phyloP scores from a whole-genome alignment of 768 basidiomycete species.

The Coprinopsis cinerea region DNA sequence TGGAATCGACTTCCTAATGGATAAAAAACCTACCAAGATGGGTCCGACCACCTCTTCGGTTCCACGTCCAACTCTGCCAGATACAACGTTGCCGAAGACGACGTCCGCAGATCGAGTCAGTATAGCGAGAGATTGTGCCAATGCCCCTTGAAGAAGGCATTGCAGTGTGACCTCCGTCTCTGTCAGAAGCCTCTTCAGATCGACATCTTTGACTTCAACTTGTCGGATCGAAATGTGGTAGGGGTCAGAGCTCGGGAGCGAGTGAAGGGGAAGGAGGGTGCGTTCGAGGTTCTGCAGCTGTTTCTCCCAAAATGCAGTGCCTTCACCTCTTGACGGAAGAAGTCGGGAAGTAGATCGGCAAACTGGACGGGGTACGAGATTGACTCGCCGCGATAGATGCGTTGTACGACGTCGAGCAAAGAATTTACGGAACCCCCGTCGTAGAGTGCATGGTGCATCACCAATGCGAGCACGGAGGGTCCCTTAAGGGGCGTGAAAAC shows the following conservation, averaged over 20 bases:
- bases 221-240: constrained; percentile 11
- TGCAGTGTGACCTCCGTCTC: constrained; percentile 26
- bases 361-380: constrained; percentile 24
- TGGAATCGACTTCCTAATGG: background rate
- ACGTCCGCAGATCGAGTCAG: constrained; percentile 32
- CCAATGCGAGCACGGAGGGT: constrained; percentile 25
- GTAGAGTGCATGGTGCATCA: constrained; percentile 44
- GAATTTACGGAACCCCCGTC: constrained; percentile 38
- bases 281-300: constrained; percentile 21
- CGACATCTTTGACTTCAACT: constrained; percentile 10
- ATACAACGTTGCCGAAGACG: constrained; percentile 42
- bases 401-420: constrained; percentile 27
- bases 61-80: constrained; percentile 34
- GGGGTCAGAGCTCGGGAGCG: background rate
- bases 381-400: constrained; percentile 22
- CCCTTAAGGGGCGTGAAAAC: constrained; percentile 15
- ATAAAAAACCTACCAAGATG: constrained; percentile 31
- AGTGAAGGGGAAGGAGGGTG: constrained; percentile 10
- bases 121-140: constrained; percentile 20
- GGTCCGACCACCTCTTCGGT: constrained; percentile 42
- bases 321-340: constrained; percentile 32
- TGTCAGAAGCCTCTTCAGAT: constrained; percentile 16
- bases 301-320: constrained; percentile 32
- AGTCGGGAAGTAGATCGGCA: constrained; percentile 29
- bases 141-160: constrained; percentile 28